Evolutionary conservation across 2,329 filamentous ascomycete genomes (phyloP), one percentile per base, ranked within the genome.

Genomic region (Ophiostoma tasmaniense): DNA sequence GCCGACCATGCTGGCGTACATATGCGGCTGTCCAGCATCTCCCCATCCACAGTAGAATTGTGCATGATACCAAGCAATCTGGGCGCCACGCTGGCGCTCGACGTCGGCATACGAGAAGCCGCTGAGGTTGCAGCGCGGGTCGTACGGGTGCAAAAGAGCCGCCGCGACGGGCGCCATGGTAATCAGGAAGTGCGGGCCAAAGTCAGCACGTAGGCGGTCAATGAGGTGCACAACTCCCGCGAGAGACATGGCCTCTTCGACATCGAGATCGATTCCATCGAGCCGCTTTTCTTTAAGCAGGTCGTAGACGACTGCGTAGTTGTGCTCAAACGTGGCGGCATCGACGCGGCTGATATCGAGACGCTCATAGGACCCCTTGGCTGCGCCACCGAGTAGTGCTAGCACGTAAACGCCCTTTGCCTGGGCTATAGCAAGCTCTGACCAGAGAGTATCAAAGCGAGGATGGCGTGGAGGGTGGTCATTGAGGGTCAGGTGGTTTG

Each of bases 11-110:
- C 79, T 78, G 73, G 82, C 78, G 72, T 83, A 83, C 77, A 82
- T 80, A 71, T 77, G 73, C 10, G 81, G 78, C 67, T 81, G 84
- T 35, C 82, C 80, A 0, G 88, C 86, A 66, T 87, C 87, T 4
- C 90, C 90, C 91, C 91, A 94, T 0, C 90, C 90, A 74, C 90
- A 92, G 80, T 95, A 94, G 77, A 94, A 93, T 74, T 94, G 91
- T 14, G 89, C 83, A 74, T 94, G 93, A 76, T 94, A 94, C 90
- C 90, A 95, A 1, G 83, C 84, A 28, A 94, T 89, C 71, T 89
- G 83, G 20, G 77, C 75, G 0, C 88, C 88, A 28, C 87, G 81
- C 77, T 84, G 81, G 35, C 83, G 82, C 76, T 94, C 90, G 6
- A 94, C 81, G 50, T 87, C 83, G 37, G 86, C 83, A 76, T 95